Base-by-base conservation (phyloP, 1,284 basidiomycete species). In the Hemileia vastatrix region DNA sequence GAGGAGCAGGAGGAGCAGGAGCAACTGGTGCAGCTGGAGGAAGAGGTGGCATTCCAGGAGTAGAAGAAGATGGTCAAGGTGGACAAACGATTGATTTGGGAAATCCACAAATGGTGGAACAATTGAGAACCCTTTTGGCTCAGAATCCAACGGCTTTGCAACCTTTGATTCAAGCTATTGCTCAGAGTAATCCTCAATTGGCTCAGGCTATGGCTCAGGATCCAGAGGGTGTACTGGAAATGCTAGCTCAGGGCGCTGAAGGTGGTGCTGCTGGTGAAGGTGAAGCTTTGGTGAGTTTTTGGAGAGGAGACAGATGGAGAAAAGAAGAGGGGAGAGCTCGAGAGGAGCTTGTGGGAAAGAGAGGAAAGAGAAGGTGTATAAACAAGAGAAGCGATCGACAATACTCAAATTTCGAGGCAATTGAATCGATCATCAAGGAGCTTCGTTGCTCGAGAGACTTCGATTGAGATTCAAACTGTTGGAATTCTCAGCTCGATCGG, bases 111-210 rank as follows among this genome's bases (percentile, higher is more conserved):
- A 62, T 62, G 59, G 32, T 62, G 2, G 36, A 40, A 40, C 64
- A 70, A 51, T 52, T 70, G 11, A 64, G 67, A 36, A 78, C 87
- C 66, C 76, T 87, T 64, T 82, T 91, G 54, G 77, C 78, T 57
- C 80, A 86, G 68, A 91, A 95, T 75, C 92, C 92, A 0, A 83
- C 79, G 3, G 71, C 88, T 57, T 76, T 90, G 47, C 90, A 91
- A 73, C 83, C 85, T 0, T 69, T 94, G 52, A 79, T 95, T 43
- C 90, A 95, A 75, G 87, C 92, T 74, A 81, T 95, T 54, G 85
- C 84, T 0, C 73, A 77, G 11, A 77, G 79, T 54, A 90, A 94
- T 76, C 92, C 92, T 1, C 78, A 95, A 6, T 63, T 72, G 11
- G 63, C 67, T 9, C 64, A 65, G 56, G 43, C 61, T 54, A 68